Conservation (phyloP, 257 asterid genomes). For the Solanum appendiculatum region DNA sequence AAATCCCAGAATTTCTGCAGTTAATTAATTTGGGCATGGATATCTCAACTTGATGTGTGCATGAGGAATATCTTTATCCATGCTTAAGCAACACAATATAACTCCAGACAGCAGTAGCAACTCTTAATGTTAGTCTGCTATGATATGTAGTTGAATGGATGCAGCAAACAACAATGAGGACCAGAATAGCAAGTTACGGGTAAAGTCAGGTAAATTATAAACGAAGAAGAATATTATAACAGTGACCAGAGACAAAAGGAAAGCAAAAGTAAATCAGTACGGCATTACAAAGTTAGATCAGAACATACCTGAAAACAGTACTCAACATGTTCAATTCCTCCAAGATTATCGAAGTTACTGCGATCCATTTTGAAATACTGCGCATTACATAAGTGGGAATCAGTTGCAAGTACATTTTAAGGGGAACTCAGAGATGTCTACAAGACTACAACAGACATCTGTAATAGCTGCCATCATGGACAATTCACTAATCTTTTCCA, state of each 20-base stretch:
- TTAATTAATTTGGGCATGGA: background rate
- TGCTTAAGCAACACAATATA: background rate
- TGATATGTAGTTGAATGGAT: background rate
- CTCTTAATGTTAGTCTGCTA: background rate
- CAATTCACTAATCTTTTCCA: background rate
- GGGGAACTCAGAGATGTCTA: background rate
- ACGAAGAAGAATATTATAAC: background rate
- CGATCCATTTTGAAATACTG: slow-evolving; percentile 97
- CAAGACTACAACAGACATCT: background rate
- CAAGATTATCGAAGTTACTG: slow-evolving; percentile 49
- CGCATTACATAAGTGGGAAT: slow-evolving; percentile 9
- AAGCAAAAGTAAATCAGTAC: background rate
- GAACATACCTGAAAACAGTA: slow-evolving; percentile 84
- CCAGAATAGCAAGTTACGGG: background rate
- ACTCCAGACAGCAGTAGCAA: background rate
- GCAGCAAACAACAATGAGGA: background rate
- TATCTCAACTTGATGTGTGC: background rate
- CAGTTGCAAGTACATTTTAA: background rate
- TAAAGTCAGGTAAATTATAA: background rate
- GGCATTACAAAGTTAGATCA: background rate
- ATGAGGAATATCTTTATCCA: background rate
- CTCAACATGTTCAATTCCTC: slow-evolving; percentile 75
- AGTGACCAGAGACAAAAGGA: background rate
- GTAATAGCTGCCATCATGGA: background rate
- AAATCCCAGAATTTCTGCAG: background rate